Evolutionary conservation across 129 eudicot genomes (phyloP), one percentile per base, ranked within the genome.

Genomic region (Apium graveolens): DNA sequence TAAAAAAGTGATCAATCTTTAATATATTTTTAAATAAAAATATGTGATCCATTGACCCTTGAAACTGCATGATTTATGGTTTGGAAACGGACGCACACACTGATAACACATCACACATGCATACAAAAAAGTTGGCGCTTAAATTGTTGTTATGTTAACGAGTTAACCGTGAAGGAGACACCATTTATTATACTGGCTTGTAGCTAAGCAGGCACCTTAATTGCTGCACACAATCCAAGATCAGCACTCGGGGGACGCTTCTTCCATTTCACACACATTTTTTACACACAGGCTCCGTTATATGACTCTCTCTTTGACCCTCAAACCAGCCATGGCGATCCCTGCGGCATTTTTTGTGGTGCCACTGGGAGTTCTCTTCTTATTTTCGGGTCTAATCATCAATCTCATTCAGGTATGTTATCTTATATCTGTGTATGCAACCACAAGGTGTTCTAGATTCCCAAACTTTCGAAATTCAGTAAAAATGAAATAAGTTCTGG

Each of bases 361-460:
- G 68, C 98, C 97, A 24, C 55, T 93, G 53, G 97, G 97, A 82
- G 45, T 93, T 62, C 89, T 93, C 84, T 93, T 93, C 88, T 89
- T 93, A 86, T 42, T 85, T 60, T 91, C 98, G 17, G 98, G 98
- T 41, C 91, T 93, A 83, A 84, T 89, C 84, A 90, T 93, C 72
- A 93, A 91, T 85, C 60, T 89, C 77, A 84, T 89, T 79, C 98
- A 91, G 97, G 98, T 93, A 14, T n/a, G 68, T 60, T 51, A 49
- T 49, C 20, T 70, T 16, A 38, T 3, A 11, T 32, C 8, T 32
- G 4, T 29, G 2, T 60, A 9, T n/a, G 62, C 62, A 17, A 6
- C 27, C 27, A 53, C 1, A 5, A 27, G 26, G 27, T 53, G 27
- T 2, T 53, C 62, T 53, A 27, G 6, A 11, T 26, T 60, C 27